Evolutionary conservation across 2,329 filamentous ascomycete genomes (phyloP), one percentile per base, ranked within the genome.

Genomic region (Aspergillus fructus): DNA sequence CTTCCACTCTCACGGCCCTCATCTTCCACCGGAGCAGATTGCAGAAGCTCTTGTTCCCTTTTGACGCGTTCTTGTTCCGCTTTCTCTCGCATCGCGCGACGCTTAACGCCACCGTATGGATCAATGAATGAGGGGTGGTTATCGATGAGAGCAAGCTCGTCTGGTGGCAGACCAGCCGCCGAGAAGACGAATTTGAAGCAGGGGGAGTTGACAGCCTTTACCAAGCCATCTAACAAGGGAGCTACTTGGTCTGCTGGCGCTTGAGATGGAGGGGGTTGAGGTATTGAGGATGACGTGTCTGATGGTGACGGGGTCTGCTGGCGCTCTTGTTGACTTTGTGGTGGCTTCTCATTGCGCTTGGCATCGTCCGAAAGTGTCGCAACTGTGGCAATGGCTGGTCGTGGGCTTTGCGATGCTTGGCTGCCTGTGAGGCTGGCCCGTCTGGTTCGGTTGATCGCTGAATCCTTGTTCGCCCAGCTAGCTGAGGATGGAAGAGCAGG

Each of bases 401-500:
- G 89, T 46, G 93, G 93, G 70, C 93, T 97, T 2, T 91, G 88
- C 24, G 90, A 87, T 19, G 90, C 89, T 62, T 85, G 87, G 68
- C 89, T 96, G 0, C 90, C 93, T 33, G 90, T 89, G 64, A 92
- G 85, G 67, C 92, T 96, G n/a, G 76, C 66, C 33, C 78, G 59
- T 85, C 90, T 65, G 84, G 85, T 67, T 86, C 86, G 74, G 84
- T 91, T 58, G 81, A 84, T 74, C 79, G 85, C 69, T 56, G 87
- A 80, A 68, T 88, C 84, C 71, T 78, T 86, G 62, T 84, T 87
- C 19, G 93, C 94, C 94, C 94, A 99, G 69, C 89, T 97, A 4
- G 93, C 94, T 3, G 93, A 92, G 1, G 93, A 91, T 2, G 94
- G 96, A 42, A 99, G 79, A n/a, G 92, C 94, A 40, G 94, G 92